phyloP scores from a whole-genome alignment of 202 grass and related monocot genomes.

The Elaeis oleifera region DNA sequence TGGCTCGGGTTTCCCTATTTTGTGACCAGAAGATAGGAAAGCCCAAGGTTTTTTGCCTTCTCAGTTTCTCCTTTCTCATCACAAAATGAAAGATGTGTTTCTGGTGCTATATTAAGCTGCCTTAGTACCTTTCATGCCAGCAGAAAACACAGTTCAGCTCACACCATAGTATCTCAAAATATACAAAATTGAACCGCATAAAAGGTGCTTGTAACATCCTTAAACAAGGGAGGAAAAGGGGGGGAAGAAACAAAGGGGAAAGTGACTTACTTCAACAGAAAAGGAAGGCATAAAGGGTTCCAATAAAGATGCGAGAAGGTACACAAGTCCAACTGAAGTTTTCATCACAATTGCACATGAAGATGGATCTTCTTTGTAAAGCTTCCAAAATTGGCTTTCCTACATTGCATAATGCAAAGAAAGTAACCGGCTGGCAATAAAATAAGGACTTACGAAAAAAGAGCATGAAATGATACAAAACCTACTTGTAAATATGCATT shows the following conservation, averaged over 20 bases:
- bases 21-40: slow-evolving; percentile 56
- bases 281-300: slow-evolving; percentile 94
- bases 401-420: slow-evolving; percentile 29
- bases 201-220: no score
- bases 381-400: slow-evolving; percentile 93
- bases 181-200: no score
- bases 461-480: slow-evolving; percentile 1
- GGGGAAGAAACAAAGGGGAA: slow-evolving; percentile 1
- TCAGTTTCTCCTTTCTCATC: slow-evolving; percentile 49
- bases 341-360: slow-evolving; percentile 81
- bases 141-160: no score
- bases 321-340: slow-evolving; percentile 83
- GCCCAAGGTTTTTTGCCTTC: slow-evolving; percentile 60
- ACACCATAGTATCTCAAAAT: no score
- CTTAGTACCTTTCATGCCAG: slow-evolving; percentile 37
- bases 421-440: background rate
- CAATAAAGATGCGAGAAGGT: slow-evolving; percentile 86
- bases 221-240: background rate
- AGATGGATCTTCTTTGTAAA: slow-evolving; percentile 70
- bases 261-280: slow-evolving; percentile 52
- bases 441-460: slow-evolving; percentile 11
- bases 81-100: slow-evolving; percentile 49
- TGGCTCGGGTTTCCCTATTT: slow-evolving; percentile 52
- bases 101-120: slow-evolving; percentile 55
- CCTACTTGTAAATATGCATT: slow-evolving; percentile 91